These are phyloP conservation scores for Phyllosticta citribraziliensis DNA, from an alignment of 2,329 filamentous ascomycete genomes.

Conservation along the genomic window DNA sequence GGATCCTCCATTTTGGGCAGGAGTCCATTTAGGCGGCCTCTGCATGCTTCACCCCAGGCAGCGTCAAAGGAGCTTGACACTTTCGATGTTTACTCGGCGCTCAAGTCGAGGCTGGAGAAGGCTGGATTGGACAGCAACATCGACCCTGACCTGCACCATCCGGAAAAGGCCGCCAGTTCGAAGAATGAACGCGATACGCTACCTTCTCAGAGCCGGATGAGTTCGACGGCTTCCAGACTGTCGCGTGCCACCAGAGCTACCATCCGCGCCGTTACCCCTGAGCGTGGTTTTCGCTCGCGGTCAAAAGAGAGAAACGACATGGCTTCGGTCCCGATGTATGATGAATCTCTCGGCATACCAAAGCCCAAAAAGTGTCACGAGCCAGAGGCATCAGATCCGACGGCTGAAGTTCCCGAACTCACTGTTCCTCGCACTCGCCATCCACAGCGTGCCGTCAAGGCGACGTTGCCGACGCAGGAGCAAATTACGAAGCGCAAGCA, in stretches of 20 bases:
- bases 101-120: conserved; percentile 48
- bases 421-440: conserved; percentile 9
- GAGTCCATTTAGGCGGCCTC: conserved; percentile 10
- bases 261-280: conserved; percentile 28
- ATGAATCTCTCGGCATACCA: neutral
- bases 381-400: neutral
- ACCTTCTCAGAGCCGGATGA: conserved; percentile 8
- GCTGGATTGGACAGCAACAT: conserved; percentile 5
- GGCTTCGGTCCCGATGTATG: neutral
- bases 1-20: conserved; percentile 22
- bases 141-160: neutral
- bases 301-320: neutral
- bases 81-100: conserved; percentile 46
- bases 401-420: neutral
- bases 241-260: conserved; percentile 23
- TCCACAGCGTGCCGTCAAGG: conserved; percentile 5
- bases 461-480: conserved; percentile 25
- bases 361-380: neutral
- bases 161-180: neutral
- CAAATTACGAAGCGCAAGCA: conserved; percentile 31
- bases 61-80: conserved; percentile 7
- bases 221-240: conserved; percentile 12
- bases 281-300: conserved; percentile 6
- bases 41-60: conserved; percentile 14
- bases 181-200: conserved; percentile 1